A percentile compares a stretch with the other conserved stretches of the same genome.
Conservation (phyloP, 257 asterid genomes). For the Rehmannia glutinosa region DNA sequence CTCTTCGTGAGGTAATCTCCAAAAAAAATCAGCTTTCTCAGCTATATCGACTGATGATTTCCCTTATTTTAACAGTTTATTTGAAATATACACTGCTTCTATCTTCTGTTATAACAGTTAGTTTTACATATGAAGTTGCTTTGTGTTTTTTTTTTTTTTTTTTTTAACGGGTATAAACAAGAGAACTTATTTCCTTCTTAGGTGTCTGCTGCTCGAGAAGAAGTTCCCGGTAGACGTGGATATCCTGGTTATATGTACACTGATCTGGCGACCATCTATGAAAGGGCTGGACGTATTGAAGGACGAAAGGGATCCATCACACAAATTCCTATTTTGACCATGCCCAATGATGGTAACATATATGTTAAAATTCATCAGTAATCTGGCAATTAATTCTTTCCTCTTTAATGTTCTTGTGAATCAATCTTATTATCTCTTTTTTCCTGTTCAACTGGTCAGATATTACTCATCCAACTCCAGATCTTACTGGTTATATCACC, state of each 20-base stretch:
- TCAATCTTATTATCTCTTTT: slow-evolving; percentile 9
- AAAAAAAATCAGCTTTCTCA: background rate
- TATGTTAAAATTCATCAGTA: background rate
- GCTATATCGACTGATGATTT: background rate
- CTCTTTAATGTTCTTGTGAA: background rate
- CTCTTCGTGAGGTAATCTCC: slow-evolving; percentile 88
- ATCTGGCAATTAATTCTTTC: background rate
- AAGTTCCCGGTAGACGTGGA: slow-evolving; percentile 95
- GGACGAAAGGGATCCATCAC: slow-evolving; percentile 97
- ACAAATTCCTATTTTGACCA: slow-evolving; percentile 92
- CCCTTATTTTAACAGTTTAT: slow-evolving; percentile 5
- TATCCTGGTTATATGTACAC: slow-evolving; percentile 89
- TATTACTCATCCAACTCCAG: slow-evolving; percentile 99
- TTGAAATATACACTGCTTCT: background rate
- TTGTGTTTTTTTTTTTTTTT: too few species aligned
- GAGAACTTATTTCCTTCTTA: slow-evolving; percentile 21
- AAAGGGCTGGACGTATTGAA: slow-evolving; percentile 99
- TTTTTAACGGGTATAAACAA: background rate
- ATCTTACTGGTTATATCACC: slow-evolving; percentile 97
- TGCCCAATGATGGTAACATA: slow-evolving; percentile 92
- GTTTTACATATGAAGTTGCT: background rate
- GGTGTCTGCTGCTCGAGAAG: slow-evolving; percentile 99
- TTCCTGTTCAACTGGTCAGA: slow-evolving; percentile 46
- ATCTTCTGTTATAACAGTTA: too few species aligned
- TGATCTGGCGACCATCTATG: slow-evolving; percentile 95